Conservation (phyloP, 2,329 filamentous ascomycete species). For the Talaromyces atroroseus region DNA sequence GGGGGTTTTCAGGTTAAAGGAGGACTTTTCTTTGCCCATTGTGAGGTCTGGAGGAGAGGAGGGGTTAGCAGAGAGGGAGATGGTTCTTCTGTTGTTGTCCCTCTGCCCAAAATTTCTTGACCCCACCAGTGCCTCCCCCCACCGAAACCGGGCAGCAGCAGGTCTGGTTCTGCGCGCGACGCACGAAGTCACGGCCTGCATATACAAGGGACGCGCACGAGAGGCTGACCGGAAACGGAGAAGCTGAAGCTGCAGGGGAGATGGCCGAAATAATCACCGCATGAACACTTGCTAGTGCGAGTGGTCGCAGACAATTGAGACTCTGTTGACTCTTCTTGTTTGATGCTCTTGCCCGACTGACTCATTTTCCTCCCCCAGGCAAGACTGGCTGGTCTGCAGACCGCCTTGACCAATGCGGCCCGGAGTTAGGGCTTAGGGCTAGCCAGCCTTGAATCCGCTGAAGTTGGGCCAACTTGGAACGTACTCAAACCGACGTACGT, state of each 20-base stretch:
- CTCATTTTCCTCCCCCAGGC: background rate
- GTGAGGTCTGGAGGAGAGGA: conserved; percentile 10
- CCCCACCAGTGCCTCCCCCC: conserved; percentile 15
- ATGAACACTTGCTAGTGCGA: too few relatives aligned
- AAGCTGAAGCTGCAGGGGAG: background rate
- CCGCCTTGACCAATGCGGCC: background rate
- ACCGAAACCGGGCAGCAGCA: conserved; percentile 15
- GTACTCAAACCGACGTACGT: background rate
- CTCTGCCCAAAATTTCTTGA: conserved; percentile 13
- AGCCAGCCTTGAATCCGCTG: background rate
- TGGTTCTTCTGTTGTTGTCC: conserved; percentile 7
- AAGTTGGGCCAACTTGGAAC: background rate
- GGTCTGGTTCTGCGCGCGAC: conserved; percentile 26
- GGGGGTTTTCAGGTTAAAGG: conserved; percentile 73
- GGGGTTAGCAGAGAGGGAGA: conserved; percentile 12
- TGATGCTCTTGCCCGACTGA: background rate
- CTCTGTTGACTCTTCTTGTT: background rate
- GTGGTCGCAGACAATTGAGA: background rate
- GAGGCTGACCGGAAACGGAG: conserved; percentile 7
- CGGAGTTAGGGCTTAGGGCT: conserved; percentile 10
- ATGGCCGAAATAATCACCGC: too few relatives aligned
- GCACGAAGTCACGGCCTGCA: conserved; percentile 23
- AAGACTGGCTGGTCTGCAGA: too few relatives aligned
- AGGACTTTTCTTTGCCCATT: conserved; percentile 22
- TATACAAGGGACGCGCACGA: too few relatives aligned